These are phyloP conservation scores for Russula brevipes DNA, from an alignment of 768 basidiomycete genomes.

Conservation along the genomic window DNA sequence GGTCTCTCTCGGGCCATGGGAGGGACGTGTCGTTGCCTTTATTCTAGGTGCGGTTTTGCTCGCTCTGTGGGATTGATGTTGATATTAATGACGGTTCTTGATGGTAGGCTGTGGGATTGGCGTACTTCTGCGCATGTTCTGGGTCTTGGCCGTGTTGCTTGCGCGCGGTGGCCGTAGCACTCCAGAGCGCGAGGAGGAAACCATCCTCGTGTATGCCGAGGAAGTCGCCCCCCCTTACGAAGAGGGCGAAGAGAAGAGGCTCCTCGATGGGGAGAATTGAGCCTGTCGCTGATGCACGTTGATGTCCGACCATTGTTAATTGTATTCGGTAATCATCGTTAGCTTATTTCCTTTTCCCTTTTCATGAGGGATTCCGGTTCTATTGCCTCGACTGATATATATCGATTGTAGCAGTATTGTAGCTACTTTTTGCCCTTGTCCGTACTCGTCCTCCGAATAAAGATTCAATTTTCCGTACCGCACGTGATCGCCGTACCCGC, in stretches of 20 bases:
- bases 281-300: not conserved
- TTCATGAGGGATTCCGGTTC: not conserved
- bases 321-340: not conserved
- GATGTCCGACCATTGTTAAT: too few relatives aligned
- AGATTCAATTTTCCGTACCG: too few relatives aligned
- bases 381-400: not conserved
- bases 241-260: slow-evolving; percentile 11
- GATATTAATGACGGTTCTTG: not conserved
- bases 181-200: slow-evolving; percentile 34
- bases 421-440: too few relatives aligned
- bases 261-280: not conserved
- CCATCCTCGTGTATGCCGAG: slow-evolving; percentile 13
- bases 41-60: slow-evolving; percentile 56
- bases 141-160: slow-evolving; percentile 59
- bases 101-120: slow-evolving; percentile 73
- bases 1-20: slow-evolving; percentile 72
- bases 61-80: not conserved
- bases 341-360: not conserved
- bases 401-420: not conserved
- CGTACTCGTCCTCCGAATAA: too few relatives aligned
- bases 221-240: slow-evolving; percentile 13
- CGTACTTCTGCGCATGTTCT: slow-evolving; percentile 76
- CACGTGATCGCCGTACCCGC: too few relatives aligned
- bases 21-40: slow-evolving; percentile 76
- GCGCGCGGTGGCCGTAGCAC: slow-evolving; percentile 48